A percentile compares a stretch with the other conserved stretches of the same genome.
These are phyloP conservation scores for Cladosporium halotolerans DNA, from an alignment of 2,329 filamentous ascomycete genomes.

Conservation along the genomic window DNA sequence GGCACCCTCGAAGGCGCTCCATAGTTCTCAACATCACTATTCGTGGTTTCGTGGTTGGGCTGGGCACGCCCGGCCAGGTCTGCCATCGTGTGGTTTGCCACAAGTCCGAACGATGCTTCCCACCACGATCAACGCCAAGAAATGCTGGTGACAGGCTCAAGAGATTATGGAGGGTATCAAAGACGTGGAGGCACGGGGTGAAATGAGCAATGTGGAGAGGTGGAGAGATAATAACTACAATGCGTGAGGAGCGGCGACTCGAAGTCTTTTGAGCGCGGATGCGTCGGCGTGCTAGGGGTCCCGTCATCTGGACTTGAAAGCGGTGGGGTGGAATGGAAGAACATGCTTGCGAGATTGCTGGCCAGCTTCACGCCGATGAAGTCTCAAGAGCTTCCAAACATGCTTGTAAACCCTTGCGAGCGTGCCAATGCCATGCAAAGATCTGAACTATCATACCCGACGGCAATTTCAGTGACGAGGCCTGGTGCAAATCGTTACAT, in stretches of 20 bases:
- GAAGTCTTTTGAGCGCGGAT: conserved; percentile 8
- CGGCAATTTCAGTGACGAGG: too few species aligned
- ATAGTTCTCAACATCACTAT: conserved; percentile 19
- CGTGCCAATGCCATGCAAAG: too few species aligned
- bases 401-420: too few species aligned
- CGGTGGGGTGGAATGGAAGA: conserved; percentile 12
- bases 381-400: background rate
- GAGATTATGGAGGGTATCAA: background rate
- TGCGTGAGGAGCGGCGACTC: background rate
- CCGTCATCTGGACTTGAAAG: conserved; percentile 1
- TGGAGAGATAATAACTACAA: background rate
- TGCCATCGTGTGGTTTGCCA: background rate
- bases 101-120: background rate
- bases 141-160: conserved; percentile 1
- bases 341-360: conserved; percentile 11
- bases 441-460: too few species aligned
- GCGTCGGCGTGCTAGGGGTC: background rate
- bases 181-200: background rate
- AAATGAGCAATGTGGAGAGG: background rate
- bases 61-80: background rate
- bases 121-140: conserved; percentile 2
- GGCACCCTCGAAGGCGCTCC: conserved; percentile 20
- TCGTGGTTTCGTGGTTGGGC: background rate
- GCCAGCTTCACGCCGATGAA: background rate
- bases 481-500: background rate